Base-by-base conservation (phyloP, 306 rosid genomes). In the Elaeagnus macrophylla region DNA sequence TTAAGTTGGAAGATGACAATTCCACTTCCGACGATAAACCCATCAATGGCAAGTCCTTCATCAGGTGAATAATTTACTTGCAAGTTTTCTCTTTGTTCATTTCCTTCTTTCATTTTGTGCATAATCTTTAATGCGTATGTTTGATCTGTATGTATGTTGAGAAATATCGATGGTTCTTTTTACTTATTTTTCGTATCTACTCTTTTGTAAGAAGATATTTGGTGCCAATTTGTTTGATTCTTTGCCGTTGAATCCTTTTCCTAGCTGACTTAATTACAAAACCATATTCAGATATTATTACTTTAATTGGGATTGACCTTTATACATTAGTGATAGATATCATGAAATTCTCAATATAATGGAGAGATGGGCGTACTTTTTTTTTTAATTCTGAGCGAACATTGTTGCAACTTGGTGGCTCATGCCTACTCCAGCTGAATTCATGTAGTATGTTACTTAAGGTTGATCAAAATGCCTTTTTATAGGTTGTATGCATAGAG, bases 21-120 rank as follows among this genome's bases (percentile, higher is more conserved):
- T 65, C 53, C 42, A 39, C 57, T 55, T 72, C 79, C 32, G 80
- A 75, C 53, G 93, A 84, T n/a, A 75, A 69, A 20, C 73, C 62
- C 57, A 66, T 77, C 59, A 72, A 54, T 72, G 94, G 94, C 56
- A 81, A 72, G 73, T 84, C 94, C 32, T 84, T 84, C 77, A 71
- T 84, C 72, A 81, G 94, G 94, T 76, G 32, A 51, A 54, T 39
- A 7, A 39, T 8, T 38, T 44, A 25, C 43, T 45, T 54, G 8
- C 41, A 20, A 4, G 8, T 48, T 46, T 38, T 19, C n/a, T 54
- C 10, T 39, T 39, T 16, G 8, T 60, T 16, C 20, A 3, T 15
- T 46, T 53, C 47, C 8, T 19, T 37, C 42, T 16, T 20, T 7
- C 39, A 9, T 13, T 16, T 40, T 12, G 36, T 54, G 54, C 10